Evolutionary conservation across 768 basidiomycete genomes (phyloP), one percentile per base, ranked within the genome.

Genomic region (Brasilioporus rufonigricans): DNA sequence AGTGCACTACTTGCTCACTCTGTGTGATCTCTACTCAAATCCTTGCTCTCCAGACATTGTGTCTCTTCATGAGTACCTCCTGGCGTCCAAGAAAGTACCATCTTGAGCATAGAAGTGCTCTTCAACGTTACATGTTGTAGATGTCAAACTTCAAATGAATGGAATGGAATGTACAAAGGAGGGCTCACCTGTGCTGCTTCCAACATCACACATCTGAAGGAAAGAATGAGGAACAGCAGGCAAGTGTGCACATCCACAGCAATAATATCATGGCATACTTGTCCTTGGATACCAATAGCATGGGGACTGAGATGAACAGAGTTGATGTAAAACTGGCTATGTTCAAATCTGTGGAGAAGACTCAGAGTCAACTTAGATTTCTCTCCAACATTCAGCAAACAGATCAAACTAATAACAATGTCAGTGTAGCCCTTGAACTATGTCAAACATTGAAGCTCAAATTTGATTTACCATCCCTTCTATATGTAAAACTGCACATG

Each of bases 261-360:
- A 5, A 29, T 5, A 18, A 56, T 18, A 50, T 24, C 26, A 35
- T 27, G 32, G 38, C 43, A 14, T 12, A 12, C 26, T 44, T 10
- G 43, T 5, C 26, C 26, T 29, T 29, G 24, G 18, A 45, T 19
- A 19, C 19, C n/a, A 16, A 45, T 32, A 11, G 26, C 44, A 31
- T 19, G 44, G 19, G 44, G 44, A 13, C 44, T 29, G n/a, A 45
- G 44, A 7, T 31, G 29, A 8, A 45, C 18, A 10, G 8, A 1
- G 3, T 19, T 18, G 23, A 59, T 16, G 13, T 39, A 11, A 19
- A 59, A 55, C 14, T 6, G 6, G 11, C 4, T 12, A 18, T 52
- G 8, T 44, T 65, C 55, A 18, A 55, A 51, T 11, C 57, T 53
- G 29, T 53, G 21, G 43, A 65, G 45, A 27, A 60, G 57, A 19